Evolutionary conservation across 73 alveolate species (phyloP).

Genomic region (Uronychia binucleata): DNA sequence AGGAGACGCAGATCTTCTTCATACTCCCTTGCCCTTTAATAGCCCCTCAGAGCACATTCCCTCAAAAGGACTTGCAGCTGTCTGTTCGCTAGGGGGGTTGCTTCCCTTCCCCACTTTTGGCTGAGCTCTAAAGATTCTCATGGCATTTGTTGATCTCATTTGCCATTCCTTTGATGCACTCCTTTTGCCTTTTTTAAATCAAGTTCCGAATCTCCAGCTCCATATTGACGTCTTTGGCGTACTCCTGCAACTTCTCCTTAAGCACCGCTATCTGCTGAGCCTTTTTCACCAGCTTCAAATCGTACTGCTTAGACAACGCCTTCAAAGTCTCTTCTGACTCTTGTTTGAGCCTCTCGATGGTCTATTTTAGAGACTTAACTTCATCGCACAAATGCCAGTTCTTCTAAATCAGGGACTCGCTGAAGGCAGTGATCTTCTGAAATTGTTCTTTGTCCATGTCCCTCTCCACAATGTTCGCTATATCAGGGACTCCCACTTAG

Average conservation of each 20-base stretch:
- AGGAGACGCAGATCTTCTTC: not conserved
- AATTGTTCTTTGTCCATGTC: not conserved
- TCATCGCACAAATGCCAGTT: not conserved
- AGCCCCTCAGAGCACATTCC: too few relatives aligned
- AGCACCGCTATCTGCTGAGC: not conserved
- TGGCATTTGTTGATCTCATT: not conserved
- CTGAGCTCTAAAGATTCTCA: not conserved
- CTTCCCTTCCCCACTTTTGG: not conserved
- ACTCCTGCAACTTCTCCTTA: too few relatives aligned
- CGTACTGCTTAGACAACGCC: too few relatives aligned
- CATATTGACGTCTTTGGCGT: not conserved
- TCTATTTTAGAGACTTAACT: not conserved
- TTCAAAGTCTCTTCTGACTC: not conserved
- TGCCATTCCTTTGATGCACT: not conserved
- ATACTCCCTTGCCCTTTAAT: not conserved
- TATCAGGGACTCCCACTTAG: not conserved
- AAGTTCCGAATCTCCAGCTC: not conserved
- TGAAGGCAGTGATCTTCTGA: not conserved
- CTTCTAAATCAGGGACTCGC: not conserved
- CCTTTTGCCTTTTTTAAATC: not conserved
- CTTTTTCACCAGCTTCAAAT: too few relatives aligned
- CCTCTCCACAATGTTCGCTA: not conserved
- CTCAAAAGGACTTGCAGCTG: too few relatives aligned
- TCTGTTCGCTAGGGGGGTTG: too few relatives aligned
- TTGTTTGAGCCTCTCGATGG: not conserved